Conservation (phyloP, 2,329 filamentous ascomycete species). For the Aspergillus intermedius region DNA sequence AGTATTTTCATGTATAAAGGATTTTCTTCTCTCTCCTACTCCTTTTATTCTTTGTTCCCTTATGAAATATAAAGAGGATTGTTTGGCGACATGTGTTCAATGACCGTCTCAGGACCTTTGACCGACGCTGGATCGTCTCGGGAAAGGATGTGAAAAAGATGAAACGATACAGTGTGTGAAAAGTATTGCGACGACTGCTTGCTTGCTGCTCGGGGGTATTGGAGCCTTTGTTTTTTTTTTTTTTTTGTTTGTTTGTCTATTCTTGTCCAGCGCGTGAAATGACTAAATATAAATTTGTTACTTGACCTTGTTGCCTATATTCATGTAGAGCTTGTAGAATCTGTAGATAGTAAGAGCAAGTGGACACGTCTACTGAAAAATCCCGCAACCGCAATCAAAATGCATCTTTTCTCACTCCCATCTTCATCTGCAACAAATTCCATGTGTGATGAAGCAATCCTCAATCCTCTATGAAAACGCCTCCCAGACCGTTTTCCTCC, state of each 20-base stretch:
- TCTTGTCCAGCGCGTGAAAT: constrained; percentile 2
- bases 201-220: neutral
- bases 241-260: constrained; percentile 5
- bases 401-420: neutral
- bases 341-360: neutral
- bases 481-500: constrained; percentile 40
- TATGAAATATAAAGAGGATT: constrained; percentile 23
- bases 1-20: constrained; percentile 31
- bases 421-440: neutral
- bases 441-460: constrained; percentile 9
- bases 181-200: constrained; percentile 13
- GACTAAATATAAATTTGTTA: constrained; percentile 1
- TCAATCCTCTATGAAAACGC: constrained; percentile 49
- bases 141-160: constrained; percentile 20
- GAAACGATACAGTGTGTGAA: constrained; percentile 14
- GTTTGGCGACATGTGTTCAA: constrained; percentile 28
- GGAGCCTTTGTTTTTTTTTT: constrained; percentile 4
- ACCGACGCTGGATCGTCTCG: constrained; percentile 38
- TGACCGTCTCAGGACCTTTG: constrained; percentile 23
- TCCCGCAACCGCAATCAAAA: neutral
- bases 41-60: constrained; percentile 4
- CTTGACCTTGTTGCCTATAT: neutral
- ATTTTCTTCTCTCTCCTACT: constrained; percentile 14
- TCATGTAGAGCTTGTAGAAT: neutral
- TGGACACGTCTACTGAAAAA: neutral